Percentiles rank a stretch among this genome's conserved stretches.
phyloP scores from a whole-genome alignment of 1,284 basidiomycete genomes.

The Ustilago sp. region DNA sequence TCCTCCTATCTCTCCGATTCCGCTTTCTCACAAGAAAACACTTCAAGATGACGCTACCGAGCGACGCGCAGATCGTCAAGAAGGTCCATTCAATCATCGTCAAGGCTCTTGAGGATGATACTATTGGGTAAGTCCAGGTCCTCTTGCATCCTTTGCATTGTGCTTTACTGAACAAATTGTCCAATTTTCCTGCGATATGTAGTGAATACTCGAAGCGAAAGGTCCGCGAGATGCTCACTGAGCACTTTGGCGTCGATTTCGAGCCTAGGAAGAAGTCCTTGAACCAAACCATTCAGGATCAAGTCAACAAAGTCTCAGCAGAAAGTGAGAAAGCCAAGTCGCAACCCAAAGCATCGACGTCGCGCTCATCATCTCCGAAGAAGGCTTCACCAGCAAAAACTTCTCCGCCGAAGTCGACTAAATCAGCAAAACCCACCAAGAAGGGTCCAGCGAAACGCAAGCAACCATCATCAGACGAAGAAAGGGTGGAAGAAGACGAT shows the following conservation, averaged over 20 bases:
- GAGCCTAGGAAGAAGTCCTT: slow-evolving; percentile 33
- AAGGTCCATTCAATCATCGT: slow-evolving; percentile 25
- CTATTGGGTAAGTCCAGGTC: slow-evolving; percentile 18
- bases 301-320: slow-evolving; percentile 13
- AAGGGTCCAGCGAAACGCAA: slow-evolving; percentile 24
- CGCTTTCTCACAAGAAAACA: neutral
- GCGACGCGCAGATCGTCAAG: slow-evolving; percentile 24
- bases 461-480: neutral
- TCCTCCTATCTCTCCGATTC: slow-evolving; percentile 1
- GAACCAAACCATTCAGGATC: slow-evolving; percentile 10
- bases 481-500: slow-evolving; percentile 3
- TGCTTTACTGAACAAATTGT: neutral
- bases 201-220: slow-evolving; percentile 30
- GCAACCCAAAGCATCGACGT: slow-evolving; percentile 8
- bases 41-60: slow-evolving; percentile 26
- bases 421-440: slow-evolving; percentile 4
- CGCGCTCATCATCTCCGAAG: slow-evolving; percentile 11
- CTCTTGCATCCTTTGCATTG: neutral
- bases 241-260: slow-evolving; percentile 36
- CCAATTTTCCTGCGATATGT: neutral
- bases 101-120: slow-evolving; percentile 18
- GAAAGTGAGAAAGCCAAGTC: neutral
- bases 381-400: slow-evolving; percentile 12
- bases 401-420: neutral
- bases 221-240: slow-evolving; percentile 25